Conservation (phyloP, 1,284 basidiomycete species). For the Malassezia sp. region DNA sequence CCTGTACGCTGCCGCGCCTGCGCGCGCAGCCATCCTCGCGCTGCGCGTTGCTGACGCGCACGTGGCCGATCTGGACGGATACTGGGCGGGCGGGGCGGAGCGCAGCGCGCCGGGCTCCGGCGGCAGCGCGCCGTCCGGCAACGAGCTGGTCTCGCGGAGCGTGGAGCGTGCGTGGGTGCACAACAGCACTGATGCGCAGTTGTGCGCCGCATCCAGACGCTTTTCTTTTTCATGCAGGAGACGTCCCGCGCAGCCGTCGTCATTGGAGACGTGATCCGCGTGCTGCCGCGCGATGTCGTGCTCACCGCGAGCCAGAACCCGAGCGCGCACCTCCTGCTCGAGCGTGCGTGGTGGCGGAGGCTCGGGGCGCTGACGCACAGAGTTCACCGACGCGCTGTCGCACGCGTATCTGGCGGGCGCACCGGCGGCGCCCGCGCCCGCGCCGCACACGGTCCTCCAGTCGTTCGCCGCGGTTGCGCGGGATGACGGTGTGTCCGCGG, state of each 20-base stretch:
- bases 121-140: not conserved
- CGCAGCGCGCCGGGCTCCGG: not conserved
- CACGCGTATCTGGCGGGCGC: slow-evolving; percentile 4
- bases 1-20: slow-evolving; percentile 1
- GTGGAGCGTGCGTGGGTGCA: not conserved
- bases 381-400: slow-evolving; percentile 4
- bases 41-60: not conserved
- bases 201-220: slow-evolving; percentile 14
- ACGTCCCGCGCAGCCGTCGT: slow-evolving; percentile 8
- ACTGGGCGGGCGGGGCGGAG: slow-evolving; percentile 6
- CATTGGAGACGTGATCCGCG: slow-evolving; percentile 4
- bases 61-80: not conserved
- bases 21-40: not conserved
- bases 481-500: not conserved
- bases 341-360: no score
- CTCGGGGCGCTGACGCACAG: no score
- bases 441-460: slow-evolving; percentile 1
- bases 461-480: slow-evolving; percentile 3
- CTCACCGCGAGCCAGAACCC: slow-evolving; percentile 5
- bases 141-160: not conserved
- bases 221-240: not conserved
- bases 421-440: not conserved
- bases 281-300: slow-evolving; percentile 3
- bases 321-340: not conserved
- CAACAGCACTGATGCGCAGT: no score